phyloP scores from a whole-genome alignment of 2,329 filamentous ascomycete genomes.

The Lasiodiplodia theobromae region DNA sequence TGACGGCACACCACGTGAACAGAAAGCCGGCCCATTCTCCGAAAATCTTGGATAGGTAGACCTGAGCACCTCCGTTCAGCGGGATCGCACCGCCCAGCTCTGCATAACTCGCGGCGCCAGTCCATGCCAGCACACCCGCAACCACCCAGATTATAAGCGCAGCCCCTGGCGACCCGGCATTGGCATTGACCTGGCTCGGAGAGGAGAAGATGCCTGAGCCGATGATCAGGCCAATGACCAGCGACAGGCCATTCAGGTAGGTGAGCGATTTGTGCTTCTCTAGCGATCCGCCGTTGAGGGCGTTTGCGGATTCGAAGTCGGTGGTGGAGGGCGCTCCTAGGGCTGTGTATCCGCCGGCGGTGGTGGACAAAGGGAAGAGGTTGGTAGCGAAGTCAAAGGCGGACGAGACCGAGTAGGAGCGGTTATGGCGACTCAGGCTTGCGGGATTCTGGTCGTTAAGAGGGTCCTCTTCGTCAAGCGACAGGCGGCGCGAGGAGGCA shows the following conservation, averaged over 20 bases:
- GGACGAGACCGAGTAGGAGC: conserved; percentile 89
- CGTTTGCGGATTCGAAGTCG: conserved; percentile 60
- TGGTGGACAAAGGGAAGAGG: conserved; percentile 89
- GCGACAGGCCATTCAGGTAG: conserved; percentile 88
- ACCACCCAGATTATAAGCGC: conserved; percentile 90
- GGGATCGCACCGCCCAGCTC: conserved; percentile 96
- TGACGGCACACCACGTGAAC: conserved; percentile 94
- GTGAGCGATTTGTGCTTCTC: conserved; percentile 97
- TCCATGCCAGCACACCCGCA: conserved; percentile 94
- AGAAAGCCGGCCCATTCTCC: conserved; percentile 91
- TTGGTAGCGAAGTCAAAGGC: conserved; percentile 96
- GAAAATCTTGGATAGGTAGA: conserved; percentile 95
- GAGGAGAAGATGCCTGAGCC: conserved; percentile 97
- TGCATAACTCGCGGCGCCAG: conserved; percentile 91
- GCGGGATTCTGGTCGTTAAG: conserved; percentile 65
- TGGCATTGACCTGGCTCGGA: conserved; percentile 88
- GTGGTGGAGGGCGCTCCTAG: conserved; percentile 76
- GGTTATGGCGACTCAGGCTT: conserved; percentile 60
- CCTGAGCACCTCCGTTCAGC: conserved; percentile 90
- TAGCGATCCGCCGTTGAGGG: conserved; percentile 76
- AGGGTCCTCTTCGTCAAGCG: conserved; percentile 86
- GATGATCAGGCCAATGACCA: conserved; percentile 93
- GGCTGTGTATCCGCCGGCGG: conserved; percentile 78
- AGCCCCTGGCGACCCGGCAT: conserved; percentile 89
- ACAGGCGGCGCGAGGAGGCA: conserved; percentile 90